phyloP scores from a whole-genome alignment of 495 filamentous ascomycete genomes.

The Tuber aestivum region DNA sequence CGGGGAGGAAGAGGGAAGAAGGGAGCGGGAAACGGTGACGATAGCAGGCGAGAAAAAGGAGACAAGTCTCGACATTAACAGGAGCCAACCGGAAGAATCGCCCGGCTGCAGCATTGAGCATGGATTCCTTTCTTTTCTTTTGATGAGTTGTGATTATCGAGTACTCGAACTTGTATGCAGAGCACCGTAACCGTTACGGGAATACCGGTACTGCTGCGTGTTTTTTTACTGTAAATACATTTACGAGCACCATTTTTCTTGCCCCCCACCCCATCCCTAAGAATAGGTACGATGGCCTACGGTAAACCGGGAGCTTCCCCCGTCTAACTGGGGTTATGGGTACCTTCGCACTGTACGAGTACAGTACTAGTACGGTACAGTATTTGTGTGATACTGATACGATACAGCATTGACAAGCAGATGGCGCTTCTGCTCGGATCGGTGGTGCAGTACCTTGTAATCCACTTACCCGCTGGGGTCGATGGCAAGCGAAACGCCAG shows the following conservation, averaged over 20 bases:
- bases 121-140: neutral
- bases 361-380: too few relatives aligned
- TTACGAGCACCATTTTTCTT: neutral
- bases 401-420: neutral
- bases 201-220: neutral
- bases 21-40: slow-evolving; percentile 10
- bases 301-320: neutral
- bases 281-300: neutral
- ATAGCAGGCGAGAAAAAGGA: neutral
- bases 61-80: neutral
- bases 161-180: neutral
- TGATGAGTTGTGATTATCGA: neutral
- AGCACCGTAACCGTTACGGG: neutral
- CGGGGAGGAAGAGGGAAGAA: slow-evolving; percentile 18
- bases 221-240: neutral
- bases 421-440: neutral
- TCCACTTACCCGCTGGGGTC: neutral
- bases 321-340: neutral
- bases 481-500: neutral
- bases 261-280: neutral
- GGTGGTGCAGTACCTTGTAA: neutral
- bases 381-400: too few relatives aligned
- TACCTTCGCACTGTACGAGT: neutral
- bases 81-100: neutral
- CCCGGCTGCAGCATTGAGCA: neutral